Evolutionary conservation across 352 stramenopile genomes (phyloP).

Genomic region (Aphanomyces cochlioides): DNA sequence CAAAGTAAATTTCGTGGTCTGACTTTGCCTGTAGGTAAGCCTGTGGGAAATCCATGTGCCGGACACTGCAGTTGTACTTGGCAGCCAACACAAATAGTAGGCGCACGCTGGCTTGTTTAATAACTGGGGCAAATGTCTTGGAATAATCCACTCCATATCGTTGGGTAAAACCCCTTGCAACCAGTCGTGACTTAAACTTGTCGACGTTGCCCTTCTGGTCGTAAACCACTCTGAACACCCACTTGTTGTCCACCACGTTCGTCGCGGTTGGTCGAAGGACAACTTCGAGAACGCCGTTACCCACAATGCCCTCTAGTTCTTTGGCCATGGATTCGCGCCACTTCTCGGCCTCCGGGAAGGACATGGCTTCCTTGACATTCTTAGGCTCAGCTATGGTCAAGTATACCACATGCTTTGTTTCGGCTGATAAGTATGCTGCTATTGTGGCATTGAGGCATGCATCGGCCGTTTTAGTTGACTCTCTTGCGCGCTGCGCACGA

Average conservation of each 20-base stretch:
- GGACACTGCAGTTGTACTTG: too few species aligned
- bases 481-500: too few species aligned
- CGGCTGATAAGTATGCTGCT: too few species aligned
- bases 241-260: slow-evolving; percentile 32
- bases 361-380: neutral
- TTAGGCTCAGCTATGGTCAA: slow-evolving; percentile 1
- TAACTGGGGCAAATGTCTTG: too few species aligned
- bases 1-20: slow-evolving; percentile 34
- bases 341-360: slow-evolving; percentile 8
- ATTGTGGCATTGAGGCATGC: too few species aligned
- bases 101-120: too few species aligned
- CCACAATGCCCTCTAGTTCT: slow-evolving; percentile 21
- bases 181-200: slow-evolving; percentile 42
- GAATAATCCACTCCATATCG: slow-evolving; percentile 39
- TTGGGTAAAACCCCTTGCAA: slow-evolving; percentile 37
- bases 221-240: slow-evolving; percentile 43
- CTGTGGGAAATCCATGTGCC: too few species aligned
- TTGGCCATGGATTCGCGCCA: slow-evolving; percentile 27
- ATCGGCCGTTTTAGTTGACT: too few species aligned
- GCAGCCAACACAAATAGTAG: too few species aligned
- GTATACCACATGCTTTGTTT: neutral
- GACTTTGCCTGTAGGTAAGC: slow-evolving; percentile 36
- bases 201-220: slow-evolving; percentile 36
- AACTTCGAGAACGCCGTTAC: slow-evolving; percentile 14
- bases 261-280: slow-evolving; percentile 4